A percentile compares a stretch with the other conserved stretches of the same genome.
Conservation (phyloP, 73 alveolate species). For the Symbiodinium pilosum region DNA sequence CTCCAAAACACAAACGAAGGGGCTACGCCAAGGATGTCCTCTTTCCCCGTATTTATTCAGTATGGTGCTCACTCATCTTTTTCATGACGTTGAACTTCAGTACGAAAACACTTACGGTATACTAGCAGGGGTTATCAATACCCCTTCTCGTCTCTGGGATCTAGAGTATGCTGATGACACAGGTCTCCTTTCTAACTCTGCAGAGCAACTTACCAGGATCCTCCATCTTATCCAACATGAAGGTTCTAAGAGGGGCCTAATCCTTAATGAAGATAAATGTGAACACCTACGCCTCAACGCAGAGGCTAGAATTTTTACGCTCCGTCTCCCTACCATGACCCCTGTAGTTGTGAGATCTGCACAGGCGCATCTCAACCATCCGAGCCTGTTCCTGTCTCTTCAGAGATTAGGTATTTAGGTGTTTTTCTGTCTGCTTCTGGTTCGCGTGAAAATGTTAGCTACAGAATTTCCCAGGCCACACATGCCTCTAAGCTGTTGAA, state of each 20-base stretch:
- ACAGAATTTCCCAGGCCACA: not conserved
- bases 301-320: not conserved
- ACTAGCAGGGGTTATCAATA: not conserved
- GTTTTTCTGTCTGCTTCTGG: no score
- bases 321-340: not conserved
- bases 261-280: not conserved
- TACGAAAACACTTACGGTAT: not conserved
- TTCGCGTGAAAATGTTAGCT: not conserved
- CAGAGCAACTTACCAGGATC: not conserved
- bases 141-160: not conserved
- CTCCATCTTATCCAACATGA: not conserved
- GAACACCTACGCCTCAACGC: not conserved
- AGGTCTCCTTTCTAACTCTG: not conserved
- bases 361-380: not conserved
- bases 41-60: not conserved
- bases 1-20: not conserved
- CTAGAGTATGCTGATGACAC: not conserved
- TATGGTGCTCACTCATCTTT: not conserved
- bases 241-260: not conserved
- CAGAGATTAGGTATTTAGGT: not conserved
- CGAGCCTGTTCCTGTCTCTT: not conserved
- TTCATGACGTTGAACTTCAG: not conserved
- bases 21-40: not conserved
- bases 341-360: not conserved
- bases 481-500: not conserved